Evolutionary conservation across 768 basidiomycete species (phyloP), one percentile per base, ranked within the genome.

Genomic region (Clavulina sp.): DNA sequence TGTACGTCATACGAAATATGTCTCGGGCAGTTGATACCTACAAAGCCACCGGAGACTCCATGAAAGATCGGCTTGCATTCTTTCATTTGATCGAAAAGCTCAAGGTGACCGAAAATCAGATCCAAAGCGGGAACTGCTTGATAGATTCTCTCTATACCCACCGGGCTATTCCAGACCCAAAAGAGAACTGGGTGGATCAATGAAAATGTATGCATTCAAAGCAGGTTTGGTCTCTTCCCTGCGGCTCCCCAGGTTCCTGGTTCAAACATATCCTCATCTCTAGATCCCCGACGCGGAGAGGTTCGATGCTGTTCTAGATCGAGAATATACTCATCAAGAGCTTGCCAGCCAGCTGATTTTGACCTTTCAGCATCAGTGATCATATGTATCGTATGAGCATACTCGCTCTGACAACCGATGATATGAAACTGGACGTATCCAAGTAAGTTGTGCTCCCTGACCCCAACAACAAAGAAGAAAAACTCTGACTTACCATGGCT

Each of bases 361-460:
- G 16, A 9, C 26, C 26, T 24, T 13, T 9, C 43, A 88, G 84
- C 57, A 92, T 96, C 56, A 80, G 88, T 5, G 93, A 97, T 64
- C 92, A 96, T 60, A 96, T 95, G 93, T 86, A 89, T 63, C 72
- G 93, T 44, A 96, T 99, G 93, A 82, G 88, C 1, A 63, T 96
- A n/a, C 73, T 97, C 40, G 81, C 89, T 3, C 81, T 99, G 77
- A 83, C 88, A 54, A 74, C 77, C 4, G 80, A 86, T 0, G 86
- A 86, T 60, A 48, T 66, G n/a, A 71, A 69, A 0, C 72, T 88
- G 5, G 83, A 86, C 63, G 64, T 84, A 26, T 64, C 82, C 59
- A 82, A 81, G 86, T 86, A 54, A 49, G 75, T 60, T 4, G 19
- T 29, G 24, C 29, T 5, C n/a, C n/a, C n/a, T n/a, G n/a, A n/a